phyloP scores from a whole-genome alignment of 768 basidiomycete genomes.

The Boletus rufocinnamomeus region DNA sequence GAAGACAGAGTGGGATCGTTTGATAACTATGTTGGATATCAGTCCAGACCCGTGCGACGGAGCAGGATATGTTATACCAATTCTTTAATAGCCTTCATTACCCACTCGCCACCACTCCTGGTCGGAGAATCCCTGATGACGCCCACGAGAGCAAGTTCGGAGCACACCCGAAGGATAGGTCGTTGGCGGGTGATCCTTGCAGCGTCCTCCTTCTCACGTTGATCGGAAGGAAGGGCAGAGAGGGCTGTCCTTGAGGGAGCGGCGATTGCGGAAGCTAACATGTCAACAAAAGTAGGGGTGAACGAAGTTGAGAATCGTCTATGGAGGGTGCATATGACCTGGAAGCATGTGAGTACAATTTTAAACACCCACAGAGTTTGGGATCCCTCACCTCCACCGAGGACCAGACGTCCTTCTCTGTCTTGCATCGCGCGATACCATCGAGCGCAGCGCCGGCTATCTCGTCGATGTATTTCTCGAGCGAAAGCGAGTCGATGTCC shows the following conservation, averaged over 20 bases:
- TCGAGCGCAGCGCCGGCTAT: slow-evolving; percentile 86
- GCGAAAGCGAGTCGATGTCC: slow-evolving; percentile 84
- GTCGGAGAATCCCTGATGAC: slow-evolving; percentile 72
- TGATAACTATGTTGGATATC: slow-evolving; percentile 58
- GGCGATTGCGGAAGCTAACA: slow-evolving; percentile 57
- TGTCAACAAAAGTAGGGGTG: slow-evolving; percentile 66
- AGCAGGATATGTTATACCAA: slow-evolving; percentile 54
- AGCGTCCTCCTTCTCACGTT: slow-evolving; percentile 90
- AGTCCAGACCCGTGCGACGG: slow-evolving; percentile 17
- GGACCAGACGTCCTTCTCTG: slow-evolving; percentile 88
- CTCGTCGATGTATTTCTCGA: slow-evolving; percentile 97
- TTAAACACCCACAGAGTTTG: background rate
- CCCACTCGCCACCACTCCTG: slow-evolving; percentile 80
- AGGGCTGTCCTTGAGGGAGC: slow-evolving; percentile 60
- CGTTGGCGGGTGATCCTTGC: slow-evolving; percentile 79
- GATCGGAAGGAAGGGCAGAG: slow-evolving; percentile 64
- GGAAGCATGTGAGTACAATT: slow-evolving; percentile 5
- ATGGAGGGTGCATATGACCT: slow-evolving; percentile 90
- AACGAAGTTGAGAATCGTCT: slow-evolving; percentile 82
- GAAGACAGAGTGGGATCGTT: slow-evolving; percentile 87
- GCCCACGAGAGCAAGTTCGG: slow-evolving; percentile 88
- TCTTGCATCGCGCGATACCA: slow-evolving; percentile 84
- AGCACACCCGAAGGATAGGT: slow-evolving; percentile 81
- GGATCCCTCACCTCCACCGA: slow-evolving; percentile 77
- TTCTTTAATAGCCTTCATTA: slow-evolving; percentile 85